These are phyloP conservation scores for Quercus tomentella DNA, from an alignment of 331 rosid genomes.

Conservation along the genomic window DNA sequence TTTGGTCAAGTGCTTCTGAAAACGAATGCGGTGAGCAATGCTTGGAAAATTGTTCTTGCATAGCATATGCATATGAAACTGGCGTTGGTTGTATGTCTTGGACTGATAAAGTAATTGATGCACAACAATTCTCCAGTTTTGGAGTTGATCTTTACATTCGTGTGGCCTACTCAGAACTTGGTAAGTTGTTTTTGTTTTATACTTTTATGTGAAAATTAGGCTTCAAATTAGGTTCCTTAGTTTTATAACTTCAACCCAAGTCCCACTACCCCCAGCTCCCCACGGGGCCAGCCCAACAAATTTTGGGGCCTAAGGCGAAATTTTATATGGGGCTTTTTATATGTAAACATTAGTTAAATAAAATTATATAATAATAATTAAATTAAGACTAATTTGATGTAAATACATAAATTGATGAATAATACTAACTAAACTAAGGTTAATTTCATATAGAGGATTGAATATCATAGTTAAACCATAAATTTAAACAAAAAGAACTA, in stretches of 20 bases:
- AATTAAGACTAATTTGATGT: too few relatives aligned
- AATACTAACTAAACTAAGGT: too few relatives aligned
- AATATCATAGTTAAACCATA: too few relatives aligned
- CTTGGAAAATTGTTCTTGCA: constrained; percentile 11
- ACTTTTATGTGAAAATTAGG: background rate
- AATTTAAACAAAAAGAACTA: too few relatives aligned
- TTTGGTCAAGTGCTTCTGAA: background rate
- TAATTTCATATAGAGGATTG: too few relatives aligned
- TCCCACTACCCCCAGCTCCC: too few relatives aligned
- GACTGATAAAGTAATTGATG: constrained; percentile 9
- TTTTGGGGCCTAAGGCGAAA: too few relatives aligned
- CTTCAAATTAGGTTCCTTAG: background rate
- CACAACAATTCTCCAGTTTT: background rate
- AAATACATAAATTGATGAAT: too few relatives aligned
- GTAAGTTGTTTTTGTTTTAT: background rate
- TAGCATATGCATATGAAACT: constrained; percentile 12
- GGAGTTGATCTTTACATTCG: constrained; percentile 19
- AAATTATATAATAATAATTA: too few relatives aligned
- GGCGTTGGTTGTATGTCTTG: constrained; percentile 25
- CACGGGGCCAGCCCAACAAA: too few relatives aligned
- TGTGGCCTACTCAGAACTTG: constrained; percentile 5
- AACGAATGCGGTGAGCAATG: constrained; percentile 10
- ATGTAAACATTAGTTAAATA: too few relatives aligned
- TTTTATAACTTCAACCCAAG: background rate
- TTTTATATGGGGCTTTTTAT: too few relatives aligned